Base-by-base conservation (phyloP, 2,329 filamentous ascomycete species). In the Monascus ruber region DNA sequence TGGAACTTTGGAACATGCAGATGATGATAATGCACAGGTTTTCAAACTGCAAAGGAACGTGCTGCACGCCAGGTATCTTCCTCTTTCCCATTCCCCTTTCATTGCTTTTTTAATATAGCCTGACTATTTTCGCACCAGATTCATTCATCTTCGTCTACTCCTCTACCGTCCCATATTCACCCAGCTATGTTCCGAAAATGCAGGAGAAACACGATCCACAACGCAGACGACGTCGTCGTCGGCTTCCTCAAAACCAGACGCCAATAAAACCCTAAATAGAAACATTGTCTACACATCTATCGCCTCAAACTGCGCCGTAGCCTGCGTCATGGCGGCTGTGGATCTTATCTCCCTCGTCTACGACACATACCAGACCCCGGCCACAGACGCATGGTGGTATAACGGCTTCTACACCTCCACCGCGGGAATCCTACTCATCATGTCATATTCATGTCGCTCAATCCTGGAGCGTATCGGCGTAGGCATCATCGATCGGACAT, bases 311-410 rank as follows among this genome's bases (percentile, higher is more conserved):
- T 63, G 57, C 26, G 59, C 59, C 0, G 47, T 45, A 2, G 46
- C 47, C 1, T 65, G 62, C 26, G 50, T 62, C 4, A 42, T 40
- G 2, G 46, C 56, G 2, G 56, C 60, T 0, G 48, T 56, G 4
- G 48, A 58, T 6, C 48, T 65, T 2, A 48, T 62, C 2, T 44
- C 46, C 1, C 47, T 58, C 5, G 44, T 63, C 1, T 42, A 58
- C 27, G 42, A 52, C 8, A 61, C 53, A 4, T 55, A 57, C 31
- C 37, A 40, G 31, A 54, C 53, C 1, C 43, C 52, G 1, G 31
- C 46, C 1, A 52, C 53, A 3, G 58, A 56, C 24, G 47, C 53
- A 4, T 63, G 59, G 61, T 64, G 61, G 62, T 63, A 63, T 42
- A 63, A 64, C 39, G 58, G 55, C 6, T 60, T 64, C 10, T 65